Base-by-base conservation (phyloP, 768 basidiomycete genomes). In the Myochromella boudieri region DNA sequence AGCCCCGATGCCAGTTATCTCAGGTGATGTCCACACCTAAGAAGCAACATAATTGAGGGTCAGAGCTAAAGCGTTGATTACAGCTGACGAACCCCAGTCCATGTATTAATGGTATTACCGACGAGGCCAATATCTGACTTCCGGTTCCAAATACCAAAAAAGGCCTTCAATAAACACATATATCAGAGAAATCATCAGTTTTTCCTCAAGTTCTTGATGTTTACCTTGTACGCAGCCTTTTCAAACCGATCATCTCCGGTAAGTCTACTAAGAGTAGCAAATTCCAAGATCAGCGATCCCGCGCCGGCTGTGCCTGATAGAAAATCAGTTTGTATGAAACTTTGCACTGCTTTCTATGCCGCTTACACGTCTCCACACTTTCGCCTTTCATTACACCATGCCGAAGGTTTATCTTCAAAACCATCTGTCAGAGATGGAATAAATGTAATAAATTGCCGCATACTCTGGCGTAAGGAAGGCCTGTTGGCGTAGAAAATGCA, bases 71-170 rank as follows among this genome's bases (percentile, higher is more conserved):
- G 15, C 21, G 25, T 18, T 31, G 17, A 36, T 14, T 15, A 18
- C 14, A 10, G 44, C 24, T 38, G 49, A 75, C 84, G 48, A 54
- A 92, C 89, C 46, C 94, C 93, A 24, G 80, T 86, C 66, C 80
- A 76, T 26, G 84, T 84, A 61, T 92, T 89, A 53, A 98, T 85
- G 2, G 79, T 89, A 59, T 98, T 98, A 11, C 93, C 91, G 6
- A 98, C 81, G 37, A 98, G 72, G 32, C 85, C 85, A 37, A 95
- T 82, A 22, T 84, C 78, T 21, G 91, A 91, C 55, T 83, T 84
- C 39, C 91, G 80, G 62, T 95, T 92, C 97, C 95, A 99, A 0
- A 97, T 66, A 1, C 87, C 91, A 63, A 94, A 91, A 64, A 91
- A 97, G 0, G 97, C 93, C 68, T 75, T 28, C 0, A 31, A 20